Evolutionary conservation across 805 yeast species (phyloP), one percentile per base, ranked within the genome.

Genomic region (Candida insectalens): DNA sequence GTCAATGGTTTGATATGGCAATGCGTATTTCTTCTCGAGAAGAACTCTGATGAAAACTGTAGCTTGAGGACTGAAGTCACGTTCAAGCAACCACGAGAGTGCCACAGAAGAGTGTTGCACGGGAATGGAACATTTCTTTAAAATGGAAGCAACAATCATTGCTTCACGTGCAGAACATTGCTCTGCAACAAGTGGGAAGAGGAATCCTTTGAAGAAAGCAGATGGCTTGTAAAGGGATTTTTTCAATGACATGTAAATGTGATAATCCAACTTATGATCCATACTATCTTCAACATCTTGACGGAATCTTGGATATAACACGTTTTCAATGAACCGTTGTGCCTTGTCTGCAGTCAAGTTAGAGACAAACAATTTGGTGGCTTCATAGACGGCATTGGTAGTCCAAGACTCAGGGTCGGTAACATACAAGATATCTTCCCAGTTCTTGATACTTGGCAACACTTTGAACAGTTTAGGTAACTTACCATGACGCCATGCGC

Each of bases 71-170:
- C 77, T 68, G 58, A 83, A 89, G 17, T 87, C 94, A 57, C 77
- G 62, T 45, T 87, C 82, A 38, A 87, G 64, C 32, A 92, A 66
- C 57, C 88, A 83, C 43, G 92, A 72, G 44, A 92, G 68, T 9
- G 97, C 98, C 33, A 94, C 97, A 2, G 97, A 82, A 1, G 98
- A 89, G 64, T 92, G 98, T 49, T 87, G 71, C 4, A 83, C 94
- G 9, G 98, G 98, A 20, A 92, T 77, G 4, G 96, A 88, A 13
- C 88, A 80, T 56, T 87, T 88, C 15, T 84, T 66, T 40, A 92
- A 67, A 7, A 92, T 85, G 19, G 96, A 87, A 16, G 95, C 95
- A 13, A 89, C 94, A 55, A 92, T 87, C 40, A 92, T 76, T 4
- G 98, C 97, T 57, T 92, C 99, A 51, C 94, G 74, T 6, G 84